Conservation (phyloP, 1,139 yeast genomes). For the Saccharomyces hybrid region DNA sequence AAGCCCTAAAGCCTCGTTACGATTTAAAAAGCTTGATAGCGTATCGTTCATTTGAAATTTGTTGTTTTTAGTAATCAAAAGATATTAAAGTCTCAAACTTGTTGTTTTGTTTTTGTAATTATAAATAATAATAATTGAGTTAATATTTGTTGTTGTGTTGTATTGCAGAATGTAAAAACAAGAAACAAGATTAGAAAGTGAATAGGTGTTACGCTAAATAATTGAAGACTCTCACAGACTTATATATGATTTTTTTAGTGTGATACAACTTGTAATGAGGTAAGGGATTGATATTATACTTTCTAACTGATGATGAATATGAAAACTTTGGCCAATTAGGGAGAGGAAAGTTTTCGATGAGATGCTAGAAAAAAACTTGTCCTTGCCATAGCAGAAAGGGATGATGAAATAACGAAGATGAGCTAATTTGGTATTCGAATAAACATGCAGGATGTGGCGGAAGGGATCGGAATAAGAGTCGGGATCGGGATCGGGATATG, state of each 20-base stretch:
- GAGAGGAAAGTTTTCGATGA: background rate
- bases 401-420: background rate
- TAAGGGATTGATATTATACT: background rate
- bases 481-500: background rate
- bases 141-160: background rate
- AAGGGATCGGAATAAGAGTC: background rate
- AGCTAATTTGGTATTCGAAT: background rate
- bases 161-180: background rate
- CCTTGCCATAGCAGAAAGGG: background rate
- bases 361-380: background rate
- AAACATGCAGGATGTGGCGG: background rate
- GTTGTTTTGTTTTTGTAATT: constrained; percentile 12
- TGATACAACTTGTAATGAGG: background rate
- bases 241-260: background rate
- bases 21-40: background rate
- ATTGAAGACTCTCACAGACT: background rate
- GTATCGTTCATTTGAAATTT: background rate
- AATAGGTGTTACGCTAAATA: background rate
- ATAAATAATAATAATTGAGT: background rate
- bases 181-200: background rate
- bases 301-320: background rate
- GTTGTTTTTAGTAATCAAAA: background rate
- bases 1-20: constrained; percentile 43
- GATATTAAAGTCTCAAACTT: background rate
- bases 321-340: background rate